These are phyloP conservation scores for Erysimum pusillum DNA, from an alignment of 441 rosid genomes.

Conservation along the genomic window DNA sequence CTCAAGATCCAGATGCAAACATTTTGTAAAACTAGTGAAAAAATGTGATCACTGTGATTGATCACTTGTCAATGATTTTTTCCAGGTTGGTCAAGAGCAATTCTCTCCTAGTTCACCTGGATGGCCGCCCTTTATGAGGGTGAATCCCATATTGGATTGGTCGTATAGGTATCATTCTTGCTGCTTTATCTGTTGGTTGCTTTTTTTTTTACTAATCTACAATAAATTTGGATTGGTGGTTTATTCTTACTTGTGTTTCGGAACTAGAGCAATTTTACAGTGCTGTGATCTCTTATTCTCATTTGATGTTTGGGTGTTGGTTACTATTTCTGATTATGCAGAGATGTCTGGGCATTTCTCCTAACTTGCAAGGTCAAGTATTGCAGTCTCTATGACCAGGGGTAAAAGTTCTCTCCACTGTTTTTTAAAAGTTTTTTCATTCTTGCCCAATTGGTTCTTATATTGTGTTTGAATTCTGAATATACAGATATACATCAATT, in stretches of 20 bases:
- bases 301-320: slow-evolving; percentile 17
- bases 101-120: slow-evolving; percentile 99
- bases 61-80: slow-evolving; percentile 2
- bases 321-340: slow-evolving; percentile 42
- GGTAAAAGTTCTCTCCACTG: slow-evolving; percentile 61
- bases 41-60: neutral
- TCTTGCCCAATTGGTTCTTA: slow-evolving; percentile 10
- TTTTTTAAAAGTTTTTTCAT: slow-evolving; percentile 5
- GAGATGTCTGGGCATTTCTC: slow-evolving; percentile 99
- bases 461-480: slow-evolving; percentile 33
- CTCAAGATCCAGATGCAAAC: slow-evolving; percentile 15
- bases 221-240: neutral
- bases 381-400: slow-evolving; percentile 97
- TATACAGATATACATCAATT: slow-evolving; percentile 89
- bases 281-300: slow-evolving; percentile 2
- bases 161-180: slow-evolving; percentile 77
- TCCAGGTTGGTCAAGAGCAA: slow-evolving; percentile 98
- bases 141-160: slow-evolving; percentile 99
- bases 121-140: slow-evolving; percentile 99
- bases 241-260: slow-evolving; percentile 13
- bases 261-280: slow-evolving; percentile 18
- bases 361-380: slow-evolving; percentile 92
- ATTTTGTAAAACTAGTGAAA: slow-evolving; percentile 4
- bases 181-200: slow-evolving; percentile 5
- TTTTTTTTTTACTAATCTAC: neutral